These are phyloP conservation scores for Physaria fendleri DNA, from an alignment of 345 rosid species.

Conservation along the genomic window DNA sequence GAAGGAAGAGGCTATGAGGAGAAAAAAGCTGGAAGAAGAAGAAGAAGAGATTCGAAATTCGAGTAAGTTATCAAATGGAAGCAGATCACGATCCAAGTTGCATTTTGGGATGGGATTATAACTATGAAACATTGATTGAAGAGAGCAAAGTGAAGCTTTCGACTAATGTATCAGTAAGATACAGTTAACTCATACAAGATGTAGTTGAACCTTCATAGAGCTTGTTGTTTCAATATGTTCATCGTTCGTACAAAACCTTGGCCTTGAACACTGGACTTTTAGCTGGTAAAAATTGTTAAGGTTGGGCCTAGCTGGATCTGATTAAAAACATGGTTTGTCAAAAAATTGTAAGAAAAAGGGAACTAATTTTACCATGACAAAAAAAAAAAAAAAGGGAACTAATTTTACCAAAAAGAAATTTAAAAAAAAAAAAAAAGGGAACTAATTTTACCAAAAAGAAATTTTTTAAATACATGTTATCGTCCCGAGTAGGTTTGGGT, in stretches of 20 bases:
- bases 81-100: slow-evolving; percentile 43
- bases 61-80: slow-evolving; percentile 34
- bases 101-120: slow-evolving; percentile 39
- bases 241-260: too few relatives aligned
- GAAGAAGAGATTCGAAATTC: slow-evolving; percentile 50
- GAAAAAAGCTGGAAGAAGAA: slow-evolving; percentile 71
- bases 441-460: too few relatives aligned
- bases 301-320: neutral
- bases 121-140: neutral
- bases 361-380: too few relatives aligned
- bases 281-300: neutral
- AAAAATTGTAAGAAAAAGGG: too few relatives aligned
- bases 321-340: too few relatives aligned
- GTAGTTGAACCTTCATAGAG: neutral
- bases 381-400: too few relatives aligned
- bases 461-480: too few relatives aligned
- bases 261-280: too few relatives aligned
- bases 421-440: too few relatives aligned
- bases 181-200: neutral
- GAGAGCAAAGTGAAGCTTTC: neutral
- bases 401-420: too few relatives aligned
- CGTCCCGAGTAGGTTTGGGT: too few relatives aligned
- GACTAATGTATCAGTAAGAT: neutral
- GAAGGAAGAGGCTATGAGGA: slow-evolving; percentile 68
- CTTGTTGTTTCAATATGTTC: slow-evolving; percentile 3